These are phyloP conservation scores for Paraglomus occultum DNA, from an alignment of 192 early-diverging fungal species.

Conservation along the genomic window DNA sequence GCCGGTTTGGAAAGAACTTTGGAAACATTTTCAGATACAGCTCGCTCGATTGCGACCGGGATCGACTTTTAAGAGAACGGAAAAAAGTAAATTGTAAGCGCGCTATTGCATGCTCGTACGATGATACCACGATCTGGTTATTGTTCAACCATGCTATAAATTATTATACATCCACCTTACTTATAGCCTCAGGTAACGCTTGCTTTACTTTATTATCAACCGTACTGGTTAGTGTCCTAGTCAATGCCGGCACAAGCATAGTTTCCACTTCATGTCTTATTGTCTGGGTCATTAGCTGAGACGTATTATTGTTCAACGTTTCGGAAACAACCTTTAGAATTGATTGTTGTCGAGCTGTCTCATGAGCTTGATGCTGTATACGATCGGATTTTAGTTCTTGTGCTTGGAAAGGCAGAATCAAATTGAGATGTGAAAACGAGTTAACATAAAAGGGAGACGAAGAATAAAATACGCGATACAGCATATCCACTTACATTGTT, in stretches of 20 bases:
- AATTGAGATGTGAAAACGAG: not conserved
- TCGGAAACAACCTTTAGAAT: conserved; percentile 48
- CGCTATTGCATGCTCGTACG: not conserved
- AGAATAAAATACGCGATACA: not conserved
- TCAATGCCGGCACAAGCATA: conserved; percentile 40
- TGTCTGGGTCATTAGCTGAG: conserved; percentile 45
- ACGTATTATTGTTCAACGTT: conserved; percentile 43
- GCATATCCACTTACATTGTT: conserved; percentile 25
- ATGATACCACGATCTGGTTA: too few species aligned
- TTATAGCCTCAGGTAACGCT: conserved; percentile 36
- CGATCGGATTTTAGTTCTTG: conserved; percentile 33
- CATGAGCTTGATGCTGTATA: conserved; percentile 36
- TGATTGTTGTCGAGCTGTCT: conserved; percentile 43
- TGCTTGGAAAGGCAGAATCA: not conserved
- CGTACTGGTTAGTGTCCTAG: conserved; percentile 38
- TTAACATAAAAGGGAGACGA: not conserved
- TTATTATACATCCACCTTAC: conserved; percentile 35
- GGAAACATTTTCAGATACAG: conserved; percentile 41
- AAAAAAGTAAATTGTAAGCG: not conserved
- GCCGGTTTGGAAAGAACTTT: conserved; percentile 32
- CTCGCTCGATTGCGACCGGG: conserved; percentile 37
- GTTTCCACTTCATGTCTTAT: conserved; percentile 46
- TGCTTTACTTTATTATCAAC: conserved; percentile 43
- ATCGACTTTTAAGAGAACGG: conserved; percentile 30
- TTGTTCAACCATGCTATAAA: not conserved